Evolutionary conservation across 208 protist species (phyloP), one percentile per base, ranked within the genome.

Genomic region (Wallacemonas rigidus): DNA sequence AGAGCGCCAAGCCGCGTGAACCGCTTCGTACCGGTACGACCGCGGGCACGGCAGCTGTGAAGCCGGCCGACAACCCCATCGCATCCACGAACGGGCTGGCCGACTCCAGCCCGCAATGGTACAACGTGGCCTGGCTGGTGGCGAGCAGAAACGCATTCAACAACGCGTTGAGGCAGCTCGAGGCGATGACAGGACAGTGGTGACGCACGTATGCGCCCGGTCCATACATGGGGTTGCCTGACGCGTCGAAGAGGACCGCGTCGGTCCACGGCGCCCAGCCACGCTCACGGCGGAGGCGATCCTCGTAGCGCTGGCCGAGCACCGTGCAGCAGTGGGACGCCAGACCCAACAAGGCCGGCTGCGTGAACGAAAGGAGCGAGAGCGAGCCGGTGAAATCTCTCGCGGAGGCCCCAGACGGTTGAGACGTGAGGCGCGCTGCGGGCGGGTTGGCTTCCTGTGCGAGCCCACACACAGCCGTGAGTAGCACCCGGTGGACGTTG

Each of bases 241-340:
- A 54, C 17, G 67, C 64, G 1, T 44, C 41, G 63, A 89, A 89
- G 75, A 93, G 69, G 45, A 83, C 76, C 39, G 40, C 76, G 53
- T 84, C 74, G 11, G 80, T 84, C 85, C 83, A 90, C 41, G 81
- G 76, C 67, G 70, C 14, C 88, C 88, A 93, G 9, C 83, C 85
- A 5, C 44, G 35, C 11, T 67, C 44, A 11, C 50, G 47, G 3
- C 81, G 72, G 9, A 88, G 47, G 15, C 48, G 41, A 1, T 36
- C 35, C n/a, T 84, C 73, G 71, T 79, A 81, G 39, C 62, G 45
- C 7, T 15, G 48, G n/a, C 72, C 80, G 12, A 90, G 67, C 4
- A 64, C 67, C 14, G 43, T 11, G 4, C 76, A 72, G 50, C 75
- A 6, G 2, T 70, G 65, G 15, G 67, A 15, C 38, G 73, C 69